Evolutionary conservation across 1,284 basidiomycete species (phyloP).

Genomic region (Vanrija humicola): DNA sequence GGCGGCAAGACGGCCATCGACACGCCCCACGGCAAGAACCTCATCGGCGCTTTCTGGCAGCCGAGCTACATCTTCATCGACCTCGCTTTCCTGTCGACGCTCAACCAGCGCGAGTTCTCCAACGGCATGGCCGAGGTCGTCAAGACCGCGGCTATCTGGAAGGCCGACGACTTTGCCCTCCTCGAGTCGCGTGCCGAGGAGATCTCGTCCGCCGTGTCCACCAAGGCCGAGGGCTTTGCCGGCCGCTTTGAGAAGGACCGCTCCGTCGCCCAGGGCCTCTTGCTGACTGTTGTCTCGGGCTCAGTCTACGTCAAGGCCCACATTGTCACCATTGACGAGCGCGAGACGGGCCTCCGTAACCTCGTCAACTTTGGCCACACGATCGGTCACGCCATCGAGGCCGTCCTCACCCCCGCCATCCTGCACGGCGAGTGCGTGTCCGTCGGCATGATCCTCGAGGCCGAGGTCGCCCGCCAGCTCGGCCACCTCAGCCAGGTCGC

Average conservation of each 20-base stretch:
- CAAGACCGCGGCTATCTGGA: constrained; percentile 98
- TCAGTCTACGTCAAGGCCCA: constrained; percentile 89
- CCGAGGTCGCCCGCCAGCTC: constrained; percentile 80
- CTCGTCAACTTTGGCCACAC: constrained; percentile 97
- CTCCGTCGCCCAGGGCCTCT: constrained; percentile 62
- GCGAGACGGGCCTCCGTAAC: constrained; percentile 90
- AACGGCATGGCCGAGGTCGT: constrained; percentile 99
- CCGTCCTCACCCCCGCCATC: constrained; percentile 81
- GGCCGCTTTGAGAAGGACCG: constrained; percentile 67
- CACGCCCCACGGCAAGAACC: constrained; percentile 93
- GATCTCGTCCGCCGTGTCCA: constrained; percentile 75
- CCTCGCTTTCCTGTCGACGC: constrained; percentile 87
- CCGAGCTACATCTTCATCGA: constrained; percentile 97
- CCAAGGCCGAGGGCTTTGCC: constrained; percentile 52
- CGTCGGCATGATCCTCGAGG: constrained; percentile 91
- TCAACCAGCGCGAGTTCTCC: constrained; percentile 87
- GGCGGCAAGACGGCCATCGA: constrained; percentile 99
- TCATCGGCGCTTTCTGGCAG: constrained; percentile 98
- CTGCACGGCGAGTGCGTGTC: constrained; percentile 92
- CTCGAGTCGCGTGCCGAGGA: constrained; percentile 79
- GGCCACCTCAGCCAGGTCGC: constrained; percentile 83
- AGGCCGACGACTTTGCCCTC: constrained; percentile 75
- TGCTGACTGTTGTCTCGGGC: constrained; percentile 74
- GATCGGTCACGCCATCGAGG: constrained; percentile 94
- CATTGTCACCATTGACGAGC: constrained; percentile 92